A percentile compares a stretch with the other conserved stretches of the same genome.
Evolutionary conservation across 2,329 filamentous ascomycete species (phyloP).

Genomic region (Pseudogymnoascus pannorum): DNA sequence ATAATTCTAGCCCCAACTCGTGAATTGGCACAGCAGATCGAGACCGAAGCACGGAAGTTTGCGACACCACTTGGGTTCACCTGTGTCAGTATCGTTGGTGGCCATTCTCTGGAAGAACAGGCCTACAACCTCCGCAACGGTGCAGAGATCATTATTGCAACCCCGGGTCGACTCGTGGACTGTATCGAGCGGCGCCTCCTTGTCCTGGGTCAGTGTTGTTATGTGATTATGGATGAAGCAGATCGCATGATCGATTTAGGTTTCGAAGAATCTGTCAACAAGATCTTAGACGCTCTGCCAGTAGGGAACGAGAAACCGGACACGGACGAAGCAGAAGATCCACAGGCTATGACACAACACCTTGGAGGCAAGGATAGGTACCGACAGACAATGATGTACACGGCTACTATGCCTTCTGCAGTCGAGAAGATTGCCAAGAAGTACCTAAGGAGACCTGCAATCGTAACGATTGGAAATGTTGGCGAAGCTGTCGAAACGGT

Average conservation of each 20-base stretch:
- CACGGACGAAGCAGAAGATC: conserved; percentile 81
- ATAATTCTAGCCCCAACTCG: conserved; percentile 94
- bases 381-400: conserved; percentile 99
- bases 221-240: conserved; percentile 98
- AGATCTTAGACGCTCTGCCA: conserved; percentile 90
- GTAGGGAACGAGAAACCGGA: conserved; percentile 94
- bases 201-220: conserved; percentile 93
- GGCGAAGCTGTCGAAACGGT: conserved; percentile 97
- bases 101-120: conserved; percentile 90
- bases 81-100: conserved; percentile 96
- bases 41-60: conserved; percentile 88
- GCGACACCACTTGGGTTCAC: conserved; percentile 85
- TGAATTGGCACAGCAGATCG: conserved; percentile 96
- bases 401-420: conserved; percentile 88
- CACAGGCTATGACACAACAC: conserved; percentile 73
- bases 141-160: conserved; percentile 97
- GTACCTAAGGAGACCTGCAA: conserved; percentile 86
- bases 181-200: conserved; percentile 90
- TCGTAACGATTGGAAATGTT: conserved; percentile 87
- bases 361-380: conserved; percentile 72
- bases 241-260: conserved; percentile 98
- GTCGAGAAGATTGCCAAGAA: conserved; percentile 97
- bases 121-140: conserved; percentile 83
- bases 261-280: conserved; percentile 96
- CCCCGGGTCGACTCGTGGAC: conserved; percentile 91